Base-by-base conservation (phyloP, 179 eudicot species). In the Beta lomatogona region DNA sequence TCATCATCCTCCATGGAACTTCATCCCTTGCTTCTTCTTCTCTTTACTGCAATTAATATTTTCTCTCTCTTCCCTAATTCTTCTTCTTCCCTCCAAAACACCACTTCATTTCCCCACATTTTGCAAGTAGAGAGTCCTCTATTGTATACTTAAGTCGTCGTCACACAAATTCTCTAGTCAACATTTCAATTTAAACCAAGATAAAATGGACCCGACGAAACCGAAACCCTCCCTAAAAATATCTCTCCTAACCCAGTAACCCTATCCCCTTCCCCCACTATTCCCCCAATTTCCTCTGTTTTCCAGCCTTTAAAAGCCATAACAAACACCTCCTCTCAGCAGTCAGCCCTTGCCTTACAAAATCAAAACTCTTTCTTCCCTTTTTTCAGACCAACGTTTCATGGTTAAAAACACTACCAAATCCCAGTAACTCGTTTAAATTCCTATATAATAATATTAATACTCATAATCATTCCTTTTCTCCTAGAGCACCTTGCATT, bases 371-470 rank as follows among this genome's bases (percentile, higher is more conserved):
- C 64, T 28, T 11, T 75, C n/a, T 9, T 54, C 63, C 61, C 28
- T 46, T 16, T 22, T 11, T 67, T 36, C 84, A 76, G 86, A 89
- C 77, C 92, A 81, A 48, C 86, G 83, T 9, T 73, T 89, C 85
- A 86, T 88, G 79, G 85, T 92, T 64, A 88, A 88, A 41, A 88
- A 80, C 65, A 88, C 85, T 50, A 73, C 84, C 59, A 92, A 80
- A 68, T 45, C 46, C 5, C 15, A 36, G 41, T 66, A 4, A 71
- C 22, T 36, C 75, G 75, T 18, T 21, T 71, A 21, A 68, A 68
- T 16, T 68, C 73, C 50, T 68, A 68, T 21, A 45, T 19, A 45
- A 7, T 2, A 71, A 50, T 57, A 14, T 25, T 13, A 53, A 10
- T 71, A 0, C 81, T 15, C 48, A 60, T 13, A 76, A 48, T 1